Evolutionary conservation across 2,329 filamentous ascomycete genomes (phyloP), one percentile per base, ranked within the genome.

Genomic region (Penicillium verrucosum): DNA sequence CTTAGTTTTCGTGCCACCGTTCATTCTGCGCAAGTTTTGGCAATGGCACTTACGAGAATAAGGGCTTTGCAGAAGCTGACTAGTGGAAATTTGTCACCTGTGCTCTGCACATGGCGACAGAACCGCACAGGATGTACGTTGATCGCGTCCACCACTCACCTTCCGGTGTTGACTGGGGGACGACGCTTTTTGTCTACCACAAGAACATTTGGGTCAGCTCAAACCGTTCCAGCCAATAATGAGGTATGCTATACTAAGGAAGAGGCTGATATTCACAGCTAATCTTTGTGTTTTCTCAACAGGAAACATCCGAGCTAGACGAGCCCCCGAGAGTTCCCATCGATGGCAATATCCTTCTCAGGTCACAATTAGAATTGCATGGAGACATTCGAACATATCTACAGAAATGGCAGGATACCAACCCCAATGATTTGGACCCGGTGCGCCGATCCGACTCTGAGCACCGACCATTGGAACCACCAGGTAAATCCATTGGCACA

Each of bases 371-470:
- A 34, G 70, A 73, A 54, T 63, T 66, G 32, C 69, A 71, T 46
- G 68, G 68, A 37, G 68, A 77, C 55, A 77, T 78, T 30, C 70
- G 74, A 48, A 63, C 70, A n/a, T 77, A 78, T 51, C 62, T 78
- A 21, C 62, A 62, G 45, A 71, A 72, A 68, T 78, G 76, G 76
- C 71, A 74, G 57, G 63, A 67, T 11, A 62, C 56, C 8, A 70
- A 72, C 29, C 57, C 65, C 1, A 68, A 66, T 25, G n/a, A 48
- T 12, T 12, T 71, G 34, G 70, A 75, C 29, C 73, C 72, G 1
- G 59, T 72, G 16, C 65, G 61, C 9, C 63, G 65, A 9, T 60
- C 65, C 2, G 61, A 60, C 16, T 60, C 64, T 12, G 58, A 58
- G 4, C 14, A 47, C n/a, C 63, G 64, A 10, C 27, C 51, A 21